Conservation (phyloP, 495 filamentous ascomycete genomes). For the Letharia columbiana region DNA sequence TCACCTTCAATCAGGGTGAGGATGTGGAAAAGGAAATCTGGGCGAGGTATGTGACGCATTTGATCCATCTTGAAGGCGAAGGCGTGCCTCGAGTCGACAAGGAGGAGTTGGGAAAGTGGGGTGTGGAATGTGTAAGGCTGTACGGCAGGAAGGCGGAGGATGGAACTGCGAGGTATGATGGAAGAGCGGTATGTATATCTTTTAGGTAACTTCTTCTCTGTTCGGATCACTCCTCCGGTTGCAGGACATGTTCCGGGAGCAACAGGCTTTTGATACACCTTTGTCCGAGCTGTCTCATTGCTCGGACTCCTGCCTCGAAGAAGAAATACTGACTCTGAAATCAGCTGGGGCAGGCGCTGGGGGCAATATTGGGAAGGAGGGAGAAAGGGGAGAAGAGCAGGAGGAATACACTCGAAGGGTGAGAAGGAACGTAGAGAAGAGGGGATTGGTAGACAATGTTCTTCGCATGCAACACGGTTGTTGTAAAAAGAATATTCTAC, state of each 20-base stretch:
- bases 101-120: slow-evolving; percentile 51
- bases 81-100: slow-evolving; percentile 64
- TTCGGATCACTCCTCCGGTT: neutral
- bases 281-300: neutral
- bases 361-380: slow-evolving; percentile 64
- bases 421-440: neutral
- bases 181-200: slow-evolving; percentile 38
- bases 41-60: slow-evolving; percentile 64
- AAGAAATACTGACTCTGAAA: neutral
- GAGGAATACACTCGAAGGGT: slow-evolving; percentile 55
- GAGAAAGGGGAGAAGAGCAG: slow-evolving; percentile 49
- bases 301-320: neutral
- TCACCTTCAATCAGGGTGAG: neutral
- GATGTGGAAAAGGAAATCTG: slow-evolving; percentile 28
- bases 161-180: slow-evolving; percentile 65
- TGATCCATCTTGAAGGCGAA: slow-evolving; percentile 69
- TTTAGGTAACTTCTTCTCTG: neutral
- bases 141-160: slow-evolving; percentile 58
- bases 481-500: neutral
- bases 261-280: neutral
- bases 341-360: slow-evolving; percentile 59
- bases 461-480: too few species aligned
- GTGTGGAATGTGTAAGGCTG: slow-evolving; percentile 66
- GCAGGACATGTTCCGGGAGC: neutral
- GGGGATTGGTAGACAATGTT: neutral